Percentiles rank a stretch among this genome's conserved stretches.
Evolutionary conservation across 2,329 filamentous ascomycete species (phyloP).

Genomic region (Hypomyces rosellus): DNA sequence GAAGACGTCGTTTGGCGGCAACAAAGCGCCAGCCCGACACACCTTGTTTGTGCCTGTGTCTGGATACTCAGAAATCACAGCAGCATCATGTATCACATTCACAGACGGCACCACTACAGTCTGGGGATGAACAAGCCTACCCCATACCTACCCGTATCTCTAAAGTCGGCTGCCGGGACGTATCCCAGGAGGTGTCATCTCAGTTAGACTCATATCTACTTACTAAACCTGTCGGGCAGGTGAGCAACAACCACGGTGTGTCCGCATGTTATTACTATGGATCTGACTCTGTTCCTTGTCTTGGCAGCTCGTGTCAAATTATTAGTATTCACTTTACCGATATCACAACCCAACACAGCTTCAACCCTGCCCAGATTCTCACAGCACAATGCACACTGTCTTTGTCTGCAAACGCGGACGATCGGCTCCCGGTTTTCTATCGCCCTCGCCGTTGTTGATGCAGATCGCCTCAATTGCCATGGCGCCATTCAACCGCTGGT

Average conservation of each 20-base stretch:
- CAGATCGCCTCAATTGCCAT: slow-evolving; percentile 7
- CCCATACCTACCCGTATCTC: too few species aligned
- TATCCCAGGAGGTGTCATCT: too few species aligned
- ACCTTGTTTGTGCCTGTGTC: too few species aligned
- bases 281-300: neutral
- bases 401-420: neutral
- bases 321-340: neutral
- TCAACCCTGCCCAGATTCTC: neutral
- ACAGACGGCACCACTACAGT: too few species aligned
- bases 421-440: neutral
- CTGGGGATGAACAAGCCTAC: too few species aligned
- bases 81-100: too few species aligned
- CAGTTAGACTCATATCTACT: neutral
- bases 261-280: neutral
- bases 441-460: neutral
- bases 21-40: neutral
- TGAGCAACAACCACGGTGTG: neutral
- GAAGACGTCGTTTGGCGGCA: neutral
- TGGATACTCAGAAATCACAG: too few species aligned
- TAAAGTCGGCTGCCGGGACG: too few species aligned
- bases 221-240: slow-evolving; percentile 9
- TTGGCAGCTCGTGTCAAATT: neutral
- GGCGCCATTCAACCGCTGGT: neutral
- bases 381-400: neutral
- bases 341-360: neutral